These are phyloP conservation scores for Fraxinus quadrangulata DNA, from an alignment of 257 asterid species.

Conservation along the genomic window DNA sequence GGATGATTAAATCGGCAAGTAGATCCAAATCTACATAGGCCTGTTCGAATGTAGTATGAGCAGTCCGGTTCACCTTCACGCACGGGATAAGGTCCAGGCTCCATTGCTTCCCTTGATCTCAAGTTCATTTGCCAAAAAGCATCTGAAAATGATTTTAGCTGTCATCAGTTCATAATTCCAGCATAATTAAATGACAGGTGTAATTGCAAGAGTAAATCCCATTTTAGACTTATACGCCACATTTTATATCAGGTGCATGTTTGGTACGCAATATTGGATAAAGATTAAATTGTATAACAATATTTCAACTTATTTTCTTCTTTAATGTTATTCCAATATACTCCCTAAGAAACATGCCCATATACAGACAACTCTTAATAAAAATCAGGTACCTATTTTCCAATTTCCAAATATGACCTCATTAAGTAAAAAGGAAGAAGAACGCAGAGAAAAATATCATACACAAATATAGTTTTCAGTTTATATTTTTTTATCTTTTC, in stretches of 20 bases:
- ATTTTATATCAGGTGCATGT: background rate
- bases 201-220: background rate
- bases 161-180: slow-evolving; percentile 24
- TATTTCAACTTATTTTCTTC: background rate
- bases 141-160: slow-evolving; percentile 46
- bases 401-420: slow-evolving; percentile 1
- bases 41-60: slow-evolving; percentile 84
- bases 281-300: background rate
- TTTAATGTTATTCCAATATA: background rate
- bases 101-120: slow-evolving; percentile 74
- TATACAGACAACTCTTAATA: background rate
- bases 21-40: slow-evolving; percentile 84
- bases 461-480: no score
- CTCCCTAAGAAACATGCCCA: background rate
- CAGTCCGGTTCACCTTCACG: slow-evolving; percentile 91
- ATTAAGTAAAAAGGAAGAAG: background rate
- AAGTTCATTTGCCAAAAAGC: slow-evolving; percentile 70
- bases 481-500: no score
- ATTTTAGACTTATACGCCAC: background rate
- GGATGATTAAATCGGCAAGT: slow-evolving; percentile 92
- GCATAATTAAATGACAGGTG: slow-evolving; percentile 17
- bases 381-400: background rate
- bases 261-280: background rate
- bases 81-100: slow-evolving; percentile 69
- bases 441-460: background rate